A percentile compares a stretch with the other conserved stretches of the same genome.
phyloP scores from a whole-genome alignment of 305 asterid species.

The Ruellia speciosa region DNA sequence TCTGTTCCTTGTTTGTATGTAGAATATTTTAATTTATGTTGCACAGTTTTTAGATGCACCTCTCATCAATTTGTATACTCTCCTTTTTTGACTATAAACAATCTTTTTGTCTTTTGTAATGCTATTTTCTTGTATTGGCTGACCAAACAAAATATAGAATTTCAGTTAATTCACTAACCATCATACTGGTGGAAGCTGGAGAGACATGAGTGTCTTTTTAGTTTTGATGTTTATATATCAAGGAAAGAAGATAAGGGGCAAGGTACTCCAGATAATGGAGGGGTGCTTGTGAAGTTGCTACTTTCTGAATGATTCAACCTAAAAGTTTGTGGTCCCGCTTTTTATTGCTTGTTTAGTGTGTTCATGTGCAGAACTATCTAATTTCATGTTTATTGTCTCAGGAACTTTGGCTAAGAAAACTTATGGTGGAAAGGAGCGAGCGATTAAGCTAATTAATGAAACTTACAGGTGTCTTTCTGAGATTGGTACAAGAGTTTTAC shows the following conservation, averaged over 20 bases:
- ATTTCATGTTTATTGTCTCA: conserved; percentile 33
- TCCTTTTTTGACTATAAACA: too few species aligned
- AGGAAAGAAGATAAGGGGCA: conserved; percentile 5
- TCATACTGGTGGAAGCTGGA: background rate
- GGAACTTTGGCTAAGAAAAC: conserved; percentile 57
- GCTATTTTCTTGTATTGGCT: background rate
- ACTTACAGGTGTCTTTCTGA: conserved; percentile 45
- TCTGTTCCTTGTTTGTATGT: conserved; percentile 1
- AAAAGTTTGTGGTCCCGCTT: background rate
- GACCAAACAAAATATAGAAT: background rate
- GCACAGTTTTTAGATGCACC: conserved; percentile 7
- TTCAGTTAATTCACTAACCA: background rate
- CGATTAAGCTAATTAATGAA: conserved; percentile 62
- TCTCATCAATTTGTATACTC: background rate
- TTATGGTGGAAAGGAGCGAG: conserved; percentile 53
- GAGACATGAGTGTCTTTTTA: background rate
- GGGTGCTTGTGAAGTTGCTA: conserved; percentile 9
- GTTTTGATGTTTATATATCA: background rate
- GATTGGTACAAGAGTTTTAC: background rate
- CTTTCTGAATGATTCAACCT: background rate
- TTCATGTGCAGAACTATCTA: conserved; percentile 10
- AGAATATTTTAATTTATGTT: conserved; percentile 2
- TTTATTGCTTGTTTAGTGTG: background rate
- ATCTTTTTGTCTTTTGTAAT: too few species aligned
- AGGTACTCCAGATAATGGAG: conserved; percentile 11